Evolutionary conservation across 2,329 filamentous ascomycete species (phyloP), one percentile per base, ranked within the genome.

Genomic region (Fusarium praegraminearum): DNA sequence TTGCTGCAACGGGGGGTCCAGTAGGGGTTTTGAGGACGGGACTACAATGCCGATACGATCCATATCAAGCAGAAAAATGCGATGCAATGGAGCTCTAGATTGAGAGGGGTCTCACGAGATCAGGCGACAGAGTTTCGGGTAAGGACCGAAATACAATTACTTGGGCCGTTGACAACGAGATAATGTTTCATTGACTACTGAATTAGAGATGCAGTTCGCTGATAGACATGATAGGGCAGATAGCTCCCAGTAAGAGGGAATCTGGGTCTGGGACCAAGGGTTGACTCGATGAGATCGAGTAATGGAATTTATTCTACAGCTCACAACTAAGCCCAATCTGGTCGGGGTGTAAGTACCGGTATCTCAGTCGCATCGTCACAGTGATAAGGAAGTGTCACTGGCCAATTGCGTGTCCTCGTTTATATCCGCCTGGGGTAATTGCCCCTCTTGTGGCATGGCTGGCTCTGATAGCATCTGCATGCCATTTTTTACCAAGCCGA

Each of bases 271-370:
- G 52, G 44, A 60, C 35, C 40, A 61, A 61, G 38, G 49, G 72
- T 71, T 83, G 81, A 83, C 81, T 83, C 80, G 80, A 83, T 82
- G 76, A 73, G 76, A 82, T 83, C 78, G 79, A 81, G 81, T 83
- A 83, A 83, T 45, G 61, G 61, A 43, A 56, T 73, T 72, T 64
- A 46, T 51, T 53, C 50, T 65, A 33, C 41, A 50, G 54, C 49
- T 64, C 44, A 40, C 52, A 51, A 52, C 68, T 73, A 73, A 69
- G 18, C 47, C 46, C 28, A 20, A 44, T 57, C 59, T 56, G 44
- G 56, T 44, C 24, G 32, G 43, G 45, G 43, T 30, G 56, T 65
- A 49, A 45, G 62, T 59, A 64, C 47, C 58, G 50, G 56, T 70
- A 72, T 74, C 72, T 71, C 61, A 62, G 58, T 60, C 28, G 58